Evolutionary conservation across 139 green algal genomes (phyloP).

Genomic region (Closterium sp.): DNA sequence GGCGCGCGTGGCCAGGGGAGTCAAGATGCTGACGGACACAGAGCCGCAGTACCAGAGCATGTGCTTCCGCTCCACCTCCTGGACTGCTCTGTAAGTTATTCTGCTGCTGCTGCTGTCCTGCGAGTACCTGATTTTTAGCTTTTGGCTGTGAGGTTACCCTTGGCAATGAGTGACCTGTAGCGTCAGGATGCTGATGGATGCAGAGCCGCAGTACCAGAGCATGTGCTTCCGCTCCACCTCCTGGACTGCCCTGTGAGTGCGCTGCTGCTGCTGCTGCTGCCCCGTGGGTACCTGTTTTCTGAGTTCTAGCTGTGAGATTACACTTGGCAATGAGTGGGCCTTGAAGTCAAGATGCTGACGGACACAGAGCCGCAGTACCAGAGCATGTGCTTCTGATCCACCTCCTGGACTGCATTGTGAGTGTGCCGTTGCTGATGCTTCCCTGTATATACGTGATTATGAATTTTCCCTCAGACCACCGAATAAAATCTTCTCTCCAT

Average conservation of each 20-base stretch:
- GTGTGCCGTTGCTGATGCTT: background rate
- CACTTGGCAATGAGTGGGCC: too few species aligned
- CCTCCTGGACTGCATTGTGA: background rate
- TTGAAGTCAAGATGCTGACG: background rate
- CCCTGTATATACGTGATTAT: too few species aligned
- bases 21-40: background rate
- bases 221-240: slow-evolving; percentile 67
- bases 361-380: slow-evolving; percentile 65
- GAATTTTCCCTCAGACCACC: too few species aligned
- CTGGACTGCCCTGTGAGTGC: background rate
- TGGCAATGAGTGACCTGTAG: too few species aligned
- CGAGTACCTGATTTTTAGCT: too few species aligned
- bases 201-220: slow-evolving; percentile 73
- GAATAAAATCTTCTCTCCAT: too few species aligned
- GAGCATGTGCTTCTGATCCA: slow-evolving; percentile 74
- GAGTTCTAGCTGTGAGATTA: too few species aligned
- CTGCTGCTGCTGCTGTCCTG: too few species aligned
- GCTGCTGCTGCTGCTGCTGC: too few species aligned
- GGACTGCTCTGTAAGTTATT: slow-evolving; percentile 10
- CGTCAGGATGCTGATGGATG: background rate
- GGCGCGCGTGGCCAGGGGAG: background rate
- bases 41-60: slow-evolving; percentile 77
- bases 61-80: slow-evolving; percentile 63
- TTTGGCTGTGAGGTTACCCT: too few species aligned
- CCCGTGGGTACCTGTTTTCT: too few species aligned